phyloP scores from a whole-genome alignment of 2,329 filamentous ascomycete genomes.

The Aspergillus quadricinctus region DNA sequence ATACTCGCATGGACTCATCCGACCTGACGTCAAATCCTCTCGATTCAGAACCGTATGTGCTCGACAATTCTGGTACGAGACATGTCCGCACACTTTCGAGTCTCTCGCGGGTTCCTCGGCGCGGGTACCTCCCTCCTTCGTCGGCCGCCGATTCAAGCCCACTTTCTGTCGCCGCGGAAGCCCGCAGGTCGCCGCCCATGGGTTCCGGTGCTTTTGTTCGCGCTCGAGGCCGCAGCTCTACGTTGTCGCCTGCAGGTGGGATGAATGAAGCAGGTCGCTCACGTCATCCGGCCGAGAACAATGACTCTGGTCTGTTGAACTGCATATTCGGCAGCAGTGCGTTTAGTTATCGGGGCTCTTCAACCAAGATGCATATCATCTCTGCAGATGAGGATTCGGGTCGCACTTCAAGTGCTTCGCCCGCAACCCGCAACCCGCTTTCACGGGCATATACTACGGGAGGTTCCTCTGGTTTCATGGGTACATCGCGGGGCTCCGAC shows the following conservation, averaged over 20 bases:
- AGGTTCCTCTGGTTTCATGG: conserved; percentile 25
- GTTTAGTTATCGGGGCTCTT: conserved; percentile 55
- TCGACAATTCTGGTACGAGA: conserved; percentile 25
- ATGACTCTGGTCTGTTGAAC: conserved; percentile 51
- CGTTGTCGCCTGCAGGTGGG: conserved; percentile 33
- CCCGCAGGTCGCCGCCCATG: conserved; percentile 28
- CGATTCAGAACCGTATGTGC: conserved; percentile 31
- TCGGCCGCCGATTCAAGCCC: conserved; percentile 32
- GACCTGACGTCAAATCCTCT: conserved; percentile 29
- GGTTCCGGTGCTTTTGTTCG: conserved; percentile 38
- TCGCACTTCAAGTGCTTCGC: conserved; percentile 20
- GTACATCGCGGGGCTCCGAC: conserved; percentile 22
- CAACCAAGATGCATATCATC: conserved; percentile 58
- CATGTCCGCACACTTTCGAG: conserved; percentile 38
- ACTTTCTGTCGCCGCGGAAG: conserved; percentile 27
- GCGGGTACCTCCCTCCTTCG: conserved; percentile 31
- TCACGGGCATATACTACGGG: conserved; percentile 37
- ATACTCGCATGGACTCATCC: conserved; percentile 31
- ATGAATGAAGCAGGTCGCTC: conserved; percentile 33
- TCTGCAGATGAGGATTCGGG: conserved; percentile 36
- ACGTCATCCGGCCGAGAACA: conserved; percentile 43
- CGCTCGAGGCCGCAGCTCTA: conserved; percentile 43
- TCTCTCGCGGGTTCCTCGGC: conserved; percentile 32
- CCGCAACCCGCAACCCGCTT: conserved; percentile 31
- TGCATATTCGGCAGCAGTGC: conserved; percentile 59